phyloP scores from a whole-genome alignment of 1,139 yeast genomes.

The Yamadazyma sp. region DNA sequence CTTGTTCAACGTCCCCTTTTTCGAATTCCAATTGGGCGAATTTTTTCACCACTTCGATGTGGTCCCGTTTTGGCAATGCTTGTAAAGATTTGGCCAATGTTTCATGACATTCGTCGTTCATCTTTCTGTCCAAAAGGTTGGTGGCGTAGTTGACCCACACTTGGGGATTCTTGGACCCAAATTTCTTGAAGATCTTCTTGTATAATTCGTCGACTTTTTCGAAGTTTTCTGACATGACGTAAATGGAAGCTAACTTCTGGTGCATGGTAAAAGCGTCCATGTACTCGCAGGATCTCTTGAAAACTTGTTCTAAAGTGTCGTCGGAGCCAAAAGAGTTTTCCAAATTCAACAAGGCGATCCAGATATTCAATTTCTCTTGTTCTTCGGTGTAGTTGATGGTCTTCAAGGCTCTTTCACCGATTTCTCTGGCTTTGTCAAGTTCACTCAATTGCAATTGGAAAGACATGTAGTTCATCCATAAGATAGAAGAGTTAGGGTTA shows the following conservation, averaged over 20 bases:
- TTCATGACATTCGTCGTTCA: constrained; percentile 63
- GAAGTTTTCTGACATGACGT: constrained; percentile 67
- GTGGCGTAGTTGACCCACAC: constrained; percentile 83
- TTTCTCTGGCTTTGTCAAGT: constrained; percentile 88
- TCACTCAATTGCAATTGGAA: constrained; percentile 95
- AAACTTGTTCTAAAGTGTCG: constrained; percentile 75
- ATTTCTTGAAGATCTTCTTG: constrained; percentile 73
- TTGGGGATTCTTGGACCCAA: constrained; percentile 60
- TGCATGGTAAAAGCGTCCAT: constrained; percentile 87
- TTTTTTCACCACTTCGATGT: constrained; percentile 78
- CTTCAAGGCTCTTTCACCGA: constrained; percentile 89
- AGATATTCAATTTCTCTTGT: constrained; percentile 86
- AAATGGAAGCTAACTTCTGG: constrained; percentile 75
- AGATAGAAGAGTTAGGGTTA: constrained; percentile 87
- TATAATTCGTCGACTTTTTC: constrained; percentile 71
- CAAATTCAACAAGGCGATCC: constrained; percentile 94
- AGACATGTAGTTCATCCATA: constrained; percentile 99
- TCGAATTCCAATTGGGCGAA: constrained; percentile 87
- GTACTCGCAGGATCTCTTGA: constrained; percentile 82
- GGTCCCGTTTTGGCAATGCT: constrained; percentile 71
- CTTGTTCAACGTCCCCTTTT: constrained; percentile 91
- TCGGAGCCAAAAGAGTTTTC: constrained; percentile 91
- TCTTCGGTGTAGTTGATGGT: constrained; percentile 91
- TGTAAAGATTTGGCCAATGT: constrained; percentile 72
- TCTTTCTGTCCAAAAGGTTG: constrained; percentile 62